These are phyloP conservation scores for Solanum etuberosum DNA, from an alignment of 257 asterid species.

Conservation along the genomic window DNA sequence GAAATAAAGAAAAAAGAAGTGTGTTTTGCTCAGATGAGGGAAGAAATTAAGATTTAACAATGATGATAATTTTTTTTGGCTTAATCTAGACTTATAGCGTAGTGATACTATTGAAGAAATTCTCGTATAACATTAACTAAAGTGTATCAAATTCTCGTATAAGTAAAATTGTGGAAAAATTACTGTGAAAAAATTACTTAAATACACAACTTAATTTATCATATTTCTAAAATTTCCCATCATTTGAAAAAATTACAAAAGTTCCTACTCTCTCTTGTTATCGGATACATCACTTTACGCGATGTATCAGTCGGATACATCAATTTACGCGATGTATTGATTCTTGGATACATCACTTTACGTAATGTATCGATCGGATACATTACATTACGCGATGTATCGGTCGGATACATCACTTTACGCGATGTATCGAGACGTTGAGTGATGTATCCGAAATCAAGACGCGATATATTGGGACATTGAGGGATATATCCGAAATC, in stretches of 20 bases:
- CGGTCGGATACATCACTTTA: too few relatives aligned
- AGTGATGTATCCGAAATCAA: background rate
- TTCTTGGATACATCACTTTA: background rate
- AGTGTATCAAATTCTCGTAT: background rate
- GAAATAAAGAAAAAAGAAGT: too few relatives aligned
- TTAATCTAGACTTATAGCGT: background rate
- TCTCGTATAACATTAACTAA: background rate
- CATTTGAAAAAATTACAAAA: background rate
- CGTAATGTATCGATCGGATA: too few relatives aligned
- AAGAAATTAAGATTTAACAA: background rate
- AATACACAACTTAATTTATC: too few relatives aligned
- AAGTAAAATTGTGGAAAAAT: background rate
- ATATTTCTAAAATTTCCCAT: too few relatives aligned
- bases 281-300: too few relatives aligned
- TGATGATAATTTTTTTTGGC: background rate
- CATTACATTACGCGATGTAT: too few relatives aligned
- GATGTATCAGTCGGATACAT: background rate
- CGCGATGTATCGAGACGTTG: background rate
- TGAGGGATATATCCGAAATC: too few relatives aligned
- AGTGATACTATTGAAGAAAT: background rate
- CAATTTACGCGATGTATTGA: too few relatives aligned
- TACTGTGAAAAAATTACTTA: background rate
- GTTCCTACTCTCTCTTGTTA: too few relatives aligned
- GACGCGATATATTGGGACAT: too few relatives aligned
- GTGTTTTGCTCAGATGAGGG: background rate